phyloP scores from a whole-genome alignment of 257 asterid genomes.

The Petunia axillaris region DNA sequence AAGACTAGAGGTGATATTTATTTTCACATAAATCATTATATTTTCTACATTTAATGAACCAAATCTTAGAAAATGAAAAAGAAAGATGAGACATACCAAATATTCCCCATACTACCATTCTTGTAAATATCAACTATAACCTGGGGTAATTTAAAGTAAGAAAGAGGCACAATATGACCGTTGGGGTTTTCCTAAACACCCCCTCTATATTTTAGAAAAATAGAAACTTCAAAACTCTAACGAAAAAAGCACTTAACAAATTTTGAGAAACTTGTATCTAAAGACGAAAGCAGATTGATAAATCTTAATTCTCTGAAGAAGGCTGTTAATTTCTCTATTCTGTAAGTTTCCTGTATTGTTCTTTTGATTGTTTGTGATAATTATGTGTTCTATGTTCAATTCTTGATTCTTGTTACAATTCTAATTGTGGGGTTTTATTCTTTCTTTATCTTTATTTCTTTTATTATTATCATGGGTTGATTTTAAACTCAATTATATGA shows the following conservation, averaged over 20 bases:
- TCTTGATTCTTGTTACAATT: not conserved
- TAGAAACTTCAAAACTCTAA: not conserved
- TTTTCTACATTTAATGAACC: too few species aligned
- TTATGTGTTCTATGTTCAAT: not conserved
- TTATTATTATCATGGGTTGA: not conserved
- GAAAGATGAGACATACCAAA: not conserved
- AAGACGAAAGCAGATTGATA: constrained; percentile 14
- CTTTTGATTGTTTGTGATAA: not conserved
- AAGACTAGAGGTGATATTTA: too few species aligned
- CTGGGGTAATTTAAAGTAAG: not conserved
- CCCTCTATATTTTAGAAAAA: not conserved
- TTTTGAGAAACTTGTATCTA: not conserved
- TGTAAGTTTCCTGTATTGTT: constrained; percentile 1
- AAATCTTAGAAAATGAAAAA: too few species aligned
- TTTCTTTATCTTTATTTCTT: not conserved
- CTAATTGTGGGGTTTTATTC: not conserved
- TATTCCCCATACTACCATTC: not conserved
- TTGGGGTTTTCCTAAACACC: not conserved
- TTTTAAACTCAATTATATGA: not conserved
- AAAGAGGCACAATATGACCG: constrained; percentile 35
- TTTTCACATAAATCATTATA: too few species aligned
- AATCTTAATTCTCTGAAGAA: not conserved
- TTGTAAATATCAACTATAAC: constrained; percentile 16
- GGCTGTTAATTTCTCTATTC: not conserved
- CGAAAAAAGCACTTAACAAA: not conserved